These are phyloP conservation scores for Podaxis mareebaensis DNA, from an alignment of 768 basidiomycete species.

Conservation along the genomic window DNA sequence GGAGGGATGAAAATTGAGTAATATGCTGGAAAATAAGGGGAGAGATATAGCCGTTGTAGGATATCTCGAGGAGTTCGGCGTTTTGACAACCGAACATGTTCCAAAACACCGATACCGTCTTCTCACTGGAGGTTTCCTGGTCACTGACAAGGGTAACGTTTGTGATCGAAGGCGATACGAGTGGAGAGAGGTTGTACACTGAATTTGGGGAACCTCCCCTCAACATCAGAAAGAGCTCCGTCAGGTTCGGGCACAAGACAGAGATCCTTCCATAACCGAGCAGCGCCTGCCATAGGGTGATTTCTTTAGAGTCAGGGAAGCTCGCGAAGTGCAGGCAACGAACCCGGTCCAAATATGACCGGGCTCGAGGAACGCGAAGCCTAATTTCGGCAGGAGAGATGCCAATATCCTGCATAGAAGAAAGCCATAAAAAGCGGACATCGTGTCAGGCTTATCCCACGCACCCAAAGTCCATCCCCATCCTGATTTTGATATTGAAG, in stretches of 20 bases:
- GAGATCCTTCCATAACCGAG: too few species aligned
- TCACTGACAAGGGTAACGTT: not conserved
- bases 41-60: not conserved
- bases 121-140: not conserved
- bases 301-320: not conserved
- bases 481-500: not conserved
- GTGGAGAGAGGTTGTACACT: not conserved
- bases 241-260: not conserved
- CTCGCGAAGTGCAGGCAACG: not conserved
- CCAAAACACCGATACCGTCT: not conserved
- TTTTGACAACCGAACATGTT: not conserved
- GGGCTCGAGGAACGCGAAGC: not conserved
- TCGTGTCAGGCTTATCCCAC: not conserved
- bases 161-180: slow-evolving; percentile 1
- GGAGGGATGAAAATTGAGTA: not conserved
- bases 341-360: not conserved
- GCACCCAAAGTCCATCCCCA: not conserved
- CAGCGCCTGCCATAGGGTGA: not conserved
- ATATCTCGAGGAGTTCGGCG: not conserved
- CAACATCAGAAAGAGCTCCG: not conserved
- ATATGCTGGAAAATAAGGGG: not conserved
- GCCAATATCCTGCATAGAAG: not conserved
- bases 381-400: not conserved
- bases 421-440: not conserved
- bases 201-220: not conserved